A percentile compares a stretch with the other conserved stretches of the same genome.
Conservation (phyloP, 257 asterid species). For the Petrea volubilis region DNA sequence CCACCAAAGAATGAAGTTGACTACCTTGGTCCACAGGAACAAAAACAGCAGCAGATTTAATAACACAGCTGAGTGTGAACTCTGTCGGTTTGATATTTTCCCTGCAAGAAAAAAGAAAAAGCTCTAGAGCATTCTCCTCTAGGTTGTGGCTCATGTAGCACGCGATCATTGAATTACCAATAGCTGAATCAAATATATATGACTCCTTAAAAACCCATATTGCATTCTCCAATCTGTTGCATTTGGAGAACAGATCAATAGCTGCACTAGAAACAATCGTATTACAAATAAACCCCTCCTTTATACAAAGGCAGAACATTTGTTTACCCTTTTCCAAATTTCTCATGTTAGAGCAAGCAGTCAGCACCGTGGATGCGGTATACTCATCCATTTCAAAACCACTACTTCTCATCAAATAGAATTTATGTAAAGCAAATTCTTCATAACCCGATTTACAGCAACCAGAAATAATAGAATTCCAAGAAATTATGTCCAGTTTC, state of each 20-base stretch:
- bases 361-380: constrained; percentile 50
- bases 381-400: constrained; percentile 51
- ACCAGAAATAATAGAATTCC: constrained; percentile 73
- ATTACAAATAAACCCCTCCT: constrained; percentile 56
- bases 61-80: constrained; percentile 57
- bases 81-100: constrained; percentile 57
- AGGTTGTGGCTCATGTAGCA: constrained; percentile 50
- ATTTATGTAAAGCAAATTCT: constrained; percentile 38
- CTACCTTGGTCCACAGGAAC: constrained; percentile 49
- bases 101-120: constrained; percentile 45
- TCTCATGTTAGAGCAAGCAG: constrained; percentile 54
- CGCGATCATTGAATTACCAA: constrained; percentile 65
- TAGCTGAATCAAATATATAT: constrained; percentile 41
- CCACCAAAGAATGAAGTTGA: constrained; percentile 60
- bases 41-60: constrained; percentile 45
- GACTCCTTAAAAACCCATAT: constrained; percentile 43
- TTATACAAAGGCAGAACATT: constrained; percentile 51
- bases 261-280: constrained; percentile 68
- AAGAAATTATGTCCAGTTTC: constrained; percentile 59
- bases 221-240: constrained; percentile 63
- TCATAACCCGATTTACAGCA: constrained; percentile 52
- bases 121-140: constrained; percentile 44
- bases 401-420: constrained; percentile 43
- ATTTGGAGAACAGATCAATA: constrained; percentile 65
- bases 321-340: constrained; percentile 64